Evolutionary conservation across 2,329 filamentous ascomycete genomes (phyloP).

Genomic region (Epichloe uncinata): DNA sequence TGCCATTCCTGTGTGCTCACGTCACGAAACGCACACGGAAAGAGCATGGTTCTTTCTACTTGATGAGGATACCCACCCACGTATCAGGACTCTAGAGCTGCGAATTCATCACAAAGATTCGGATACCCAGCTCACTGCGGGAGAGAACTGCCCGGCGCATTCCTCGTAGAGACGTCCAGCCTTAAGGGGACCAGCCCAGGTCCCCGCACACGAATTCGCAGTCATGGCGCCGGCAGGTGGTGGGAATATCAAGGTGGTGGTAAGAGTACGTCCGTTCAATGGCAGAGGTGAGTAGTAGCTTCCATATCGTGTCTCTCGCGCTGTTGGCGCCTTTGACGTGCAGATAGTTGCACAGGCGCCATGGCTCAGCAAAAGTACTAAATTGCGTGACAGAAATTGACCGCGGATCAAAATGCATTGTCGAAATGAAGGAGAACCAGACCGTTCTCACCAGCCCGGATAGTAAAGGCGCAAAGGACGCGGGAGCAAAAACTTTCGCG

Average conservation of each 20-base stretch:
- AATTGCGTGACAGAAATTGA: constrained; percentile 55
- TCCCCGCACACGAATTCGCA: constrained; percentile 20
- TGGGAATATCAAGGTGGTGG: constrained; percentile 99
- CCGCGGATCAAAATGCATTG: constrained; percentile 86
- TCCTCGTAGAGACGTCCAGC: constrained; percentile 11
- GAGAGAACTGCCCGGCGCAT: constrained; percentile 12
- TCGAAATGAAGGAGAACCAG: constrained; percentile 90
- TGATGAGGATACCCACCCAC: constrained; percentile 4
- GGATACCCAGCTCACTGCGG: not conserved
- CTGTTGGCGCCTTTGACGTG: not conserved
- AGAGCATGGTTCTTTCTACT: constrained; percentile 8
- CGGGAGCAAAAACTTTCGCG: constrained; percentile 73
- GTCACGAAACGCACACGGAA: not conserved
- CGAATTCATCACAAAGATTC: not conserved
- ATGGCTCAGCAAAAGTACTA: constrained; percentile 25
- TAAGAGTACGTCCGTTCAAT: constrained; percentile 92
- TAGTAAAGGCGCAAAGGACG: constrained; percentile 56
- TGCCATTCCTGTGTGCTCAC: not conserved
- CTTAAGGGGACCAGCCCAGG: constrained; percentile 22
- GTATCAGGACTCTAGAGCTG: not conserved
- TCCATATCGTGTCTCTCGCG: not conserved
- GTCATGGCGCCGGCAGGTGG: constrained; percentile 47
- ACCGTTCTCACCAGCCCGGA: constrained; percentile 70
- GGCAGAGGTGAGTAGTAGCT: constrained; percentile 56
- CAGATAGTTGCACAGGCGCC: constrained; percentile 17